Conservation (phyloP, 352 stramenopile genomes). For the Pelagophyceae sp. region DNA sequence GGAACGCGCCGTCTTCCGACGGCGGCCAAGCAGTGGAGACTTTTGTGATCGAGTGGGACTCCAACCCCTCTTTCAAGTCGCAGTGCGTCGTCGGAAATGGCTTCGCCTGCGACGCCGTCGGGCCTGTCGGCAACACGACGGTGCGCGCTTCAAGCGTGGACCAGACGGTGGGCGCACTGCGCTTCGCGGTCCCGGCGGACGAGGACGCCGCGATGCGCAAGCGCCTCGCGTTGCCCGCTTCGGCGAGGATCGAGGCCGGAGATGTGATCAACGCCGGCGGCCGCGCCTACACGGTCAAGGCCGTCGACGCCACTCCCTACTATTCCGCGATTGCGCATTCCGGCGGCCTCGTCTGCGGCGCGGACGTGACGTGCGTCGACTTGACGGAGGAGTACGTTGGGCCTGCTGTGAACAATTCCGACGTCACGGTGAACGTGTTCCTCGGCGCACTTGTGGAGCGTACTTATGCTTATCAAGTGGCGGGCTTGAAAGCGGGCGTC, state of each 20-base stretch:
- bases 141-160: slow-evolving; percentile 33
- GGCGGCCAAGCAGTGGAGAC: slow-evolving; percentile 42
- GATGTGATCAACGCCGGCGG: slow-evolving; percentile 35
- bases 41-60: slow-evolving; percentile 79
- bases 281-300: slow-evolving; percentile 31
- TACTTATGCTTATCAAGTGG: slow-evolving; percentile 60
- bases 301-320: slow-evolving; percentile 31
- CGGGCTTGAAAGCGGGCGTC: slow-evolving; percentile 60
- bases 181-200: slow-evolving; percentile 33
- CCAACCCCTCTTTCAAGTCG: slow-evolving; percentile 47
- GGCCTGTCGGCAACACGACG: slow-evolving; percentile 11
- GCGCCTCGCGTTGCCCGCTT: slow-evolving; percentile 35
- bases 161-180: slow-evolving; percentile 35
- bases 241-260: slow-evolving; percentile 31
- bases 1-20: slow-evolving; percentile 44
- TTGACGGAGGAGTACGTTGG: slow-evolving; percentile 38
- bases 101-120: slow-evolving; percentile 20
- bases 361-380: slow-evolving; percentile 37
- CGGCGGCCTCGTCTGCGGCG: slow-evolving; percentile 4
- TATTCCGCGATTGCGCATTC: neutral
- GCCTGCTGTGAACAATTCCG: slow-evolving; percentile 23
- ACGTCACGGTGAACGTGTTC: slow-evolving; percentile 34
- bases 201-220: slow-evolving; percentile 37
- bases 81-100: slow-evolving; percentile 32
- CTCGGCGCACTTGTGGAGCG: neutral